These are phyloP conservation scores for Kokia cookei DNA, from an alignment of 441 rosid genomes.

Conservation along the genomic window DNA sequence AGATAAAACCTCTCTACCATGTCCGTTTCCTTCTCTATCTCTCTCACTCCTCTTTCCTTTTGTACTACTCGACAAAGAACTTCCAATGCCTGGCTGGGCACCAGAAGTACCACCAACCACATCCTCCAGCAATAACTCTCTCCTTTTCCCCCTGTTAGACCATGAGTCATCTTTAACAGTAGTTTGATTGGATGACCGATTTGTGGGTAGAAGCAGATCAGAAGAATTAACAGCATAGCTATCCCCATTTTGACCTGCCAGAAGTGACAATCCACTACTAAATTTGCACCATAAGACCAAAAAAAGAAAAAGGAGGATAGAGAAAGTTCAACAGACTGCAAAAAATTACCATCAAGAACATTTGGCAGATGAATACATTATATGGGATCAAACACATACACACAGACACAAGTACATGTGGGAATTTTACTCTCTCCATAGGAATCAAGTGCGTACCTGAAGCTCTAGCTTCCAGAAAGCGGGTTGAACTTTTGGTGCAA, in stretches of 20 bases:
- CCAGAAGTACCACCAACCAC: conserved; percentile 49
- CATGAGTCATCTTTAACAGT: conserved; percentile 57
- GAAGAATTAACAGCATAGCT: conserved; percentile 37
- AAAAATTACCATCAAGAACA: neutral
- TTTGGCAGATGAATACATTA: neutral
- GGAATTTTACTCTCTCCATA: neutral
- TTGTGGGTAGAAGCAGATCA: conserved; percentile 39
- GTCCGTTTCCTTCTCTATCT: conserved; percentile 95
- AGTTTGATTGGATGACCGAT: conserved; percentile 40
- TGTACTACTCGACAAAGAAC: conserved; percentile 63
- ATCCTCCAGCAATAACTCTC: conserved; percentile 85
- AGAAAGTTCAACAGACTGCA: neutral
- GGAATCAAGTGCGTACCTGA: conserved; percentile 28
- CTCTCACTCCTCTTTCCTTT: conserved; percentile 98
- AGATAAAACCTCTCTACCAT: conserved; percentile 53
- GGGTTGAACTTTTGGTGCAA: conserved; percentile 19
- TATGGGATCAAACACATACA: conserved; percentile 1
- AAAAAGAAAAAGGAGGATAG: neutral
- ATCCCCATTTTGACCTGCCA: conserved; percentile 48
- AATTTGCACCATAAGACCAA: neutral
- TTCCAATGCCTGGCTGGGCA: conserved; percentile 45
- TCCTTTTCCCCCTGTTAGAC: conserved; percentile 81
- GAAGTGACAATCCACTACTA: conserved; percentile 14
- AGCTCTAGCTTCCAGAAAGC: conserved; percentile 31
- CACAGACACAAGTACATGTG: neutral